Conservation (phyloP, 345 rosid species). For the Limnanthes douglasii region DNA sequence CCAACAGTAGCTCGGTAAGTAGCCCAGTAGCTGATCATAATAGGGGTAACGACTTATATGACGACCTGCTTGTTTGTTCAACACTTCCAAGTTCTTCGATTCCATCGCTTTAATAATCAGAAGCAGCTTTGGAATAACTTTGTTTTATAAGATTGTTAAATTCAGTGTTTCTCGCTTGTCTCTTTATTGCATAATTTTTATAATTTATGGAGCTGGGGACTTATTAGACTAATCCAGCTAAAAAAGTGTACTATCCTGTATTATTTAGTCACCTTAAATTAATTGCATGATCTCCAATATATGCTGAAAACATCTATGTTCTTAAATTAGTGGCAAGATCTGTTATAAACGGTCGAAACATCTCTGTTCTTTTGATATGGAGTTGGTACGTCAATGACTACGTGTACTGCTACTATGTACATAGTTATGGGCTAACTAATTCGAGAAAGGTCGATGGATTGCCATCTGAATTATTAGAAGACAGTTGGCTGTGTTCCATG, state of each 20-base stretch:
- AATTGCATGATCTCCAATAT: constrained; percentile 1
- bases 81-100: constrained; percentile 11
- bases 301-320: too few species aligned
- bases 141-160: neutral
- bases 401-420: too few species aligned
- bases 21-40: constrained; percentile 32
- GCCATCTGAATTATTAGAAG: too few species aligned
- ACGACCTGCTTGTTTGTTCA: constrained; percentile 16
- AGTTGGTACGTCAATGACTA: too few species aligned
- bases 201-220: constrained; percentile 2
- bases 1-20: constrained; percentile 50
- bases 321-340: too few species aligned
- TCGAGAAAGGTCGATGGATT: too few species aligned
- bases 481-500: neutral
- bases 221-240: neutral
- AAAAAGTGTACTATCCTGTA: neutral
- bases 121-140: neutral
- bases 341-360: neutral
- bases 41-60: constrained; percentile 14
- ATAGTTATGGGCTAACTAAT: too few species aligned
- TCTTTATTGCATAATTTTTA: constrained; percentile 1
- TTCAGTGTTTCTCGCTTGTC: constrained; percentile 5
- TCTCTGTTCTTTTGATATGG: neutral
- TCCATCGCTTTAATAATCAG: constrained; percentile 10
- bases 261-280: constrained; percentile 10